phyloP scores from a whole-genome alignment of 805 yeast species.

The Scheffersomyces spartinae region DNA sequence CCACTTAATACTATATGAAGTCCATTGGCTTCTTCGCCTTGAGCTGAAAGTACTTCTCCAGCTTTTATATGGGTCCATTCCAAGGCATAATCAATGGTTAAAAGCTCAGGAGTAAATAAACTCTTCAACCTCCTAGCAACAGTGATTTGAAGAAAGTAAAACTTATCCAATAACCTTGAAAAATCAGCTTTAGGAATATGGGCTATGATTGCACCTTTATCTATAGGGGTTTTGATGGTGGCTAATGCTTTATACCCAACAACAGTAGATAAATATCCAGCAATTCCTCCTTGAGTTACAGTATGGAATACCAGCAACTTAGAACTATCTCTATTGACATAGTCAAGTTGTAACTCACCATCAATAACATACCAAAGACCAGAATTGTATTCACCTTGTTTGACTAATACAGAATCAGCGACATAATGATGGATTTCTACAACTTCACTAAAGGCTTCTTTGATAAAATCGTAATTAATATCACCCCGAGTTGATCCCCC shows the following conservation, averaged over 20 bases:
- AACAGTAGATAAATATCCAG: constrained; percentile 76
- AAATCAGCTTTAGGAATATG: constrained; percentile 52
- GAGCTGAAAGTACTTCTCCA: constrained; percentile 66
- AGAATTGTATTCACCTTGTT: constrained; percentile 52
- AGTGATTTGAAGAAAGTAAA: constrained; percentile 63
- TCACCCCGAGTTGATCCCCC: too few species aligned
- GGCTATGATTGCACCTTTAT: constrained; percentile 51
- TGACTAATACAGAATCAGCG: constrained; percentile 45
- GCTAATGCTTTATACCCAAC: constrained; percentile 74
- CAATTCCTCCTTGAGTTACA: constrained; percentile 68
- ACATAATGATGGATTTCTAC: constrained; percentile 44
- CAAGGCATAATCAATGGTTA: constrained; percentile 77
- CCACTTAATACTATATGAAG: constrained; percentile 86
- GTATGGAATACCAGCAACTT: constrained; percentile 26
- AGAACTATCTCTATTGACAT: constrained; percentile 16
- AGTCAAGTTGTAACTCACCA: constrained; percentile 60
- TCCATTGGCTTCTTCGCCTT: constrained; percentile 84
- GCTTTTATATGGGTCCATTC: constrained; percentile 94
- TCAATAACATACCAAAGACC: constrained; percentile 76
- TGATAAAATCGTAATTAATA: constrained; percentile 41
- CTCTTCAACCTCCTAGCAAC: constrained; percentile 63
- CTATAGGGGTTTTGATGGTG: constrained; percentile 49
- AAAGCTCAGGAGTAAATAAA: constrained; percentile 54
- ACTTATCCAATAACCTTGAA: constrained; percentile 59
- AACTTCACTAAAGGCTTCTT: constrained; percentile 45